A percentile compares a stretch with the other conserved stretches of the same genome.
phyloP scores from a whole-genome alignment of 73 alveolate species.

The Tetrahymena elliotti region DNA sequence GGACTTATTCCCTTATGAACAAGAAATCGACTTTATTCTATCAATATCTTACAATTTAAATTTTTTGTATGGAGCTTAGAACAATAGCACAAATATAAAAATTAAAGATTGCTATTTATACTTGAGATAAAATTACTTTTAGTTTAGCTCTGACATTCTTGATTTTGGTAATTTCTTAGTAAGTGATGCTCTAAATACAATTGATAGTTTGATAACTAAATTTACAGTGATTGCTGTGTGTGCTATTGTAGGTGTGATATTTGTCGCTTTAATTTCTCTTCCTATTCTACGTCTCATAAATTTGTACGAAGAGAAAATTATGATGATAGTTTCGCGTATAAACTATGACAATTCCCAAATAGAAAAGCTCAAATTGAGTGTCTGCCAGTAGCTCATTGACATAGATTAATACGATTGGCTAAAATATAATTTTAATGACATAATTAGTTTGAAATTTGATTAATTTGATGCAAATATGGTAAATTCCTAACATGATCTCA shows the following conservation, averaged over 20 bases:
- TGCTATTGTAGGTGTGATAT: not conserved
- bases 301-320: not conserved
- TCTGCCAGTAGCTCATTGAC: not conserved
- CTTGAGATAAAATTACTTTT: not conserved
- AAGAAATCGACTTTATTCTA: not conserved
- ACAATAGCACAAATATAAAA: not conserved
- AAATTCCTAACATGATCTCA: not conserved
- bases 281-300: not conserved
- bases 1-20: not conserved
- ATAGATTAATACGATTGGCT: not conserved
- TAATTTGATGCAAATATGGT: not conserved
- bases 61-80: not conserved
- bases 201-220: not conserved
- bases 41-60: not conserved
- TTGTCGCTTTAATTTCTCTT: not conserved
- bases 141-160: not conserved
- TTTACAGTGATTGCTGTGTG: not conserved
- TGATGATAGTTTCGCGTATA: not conserved
- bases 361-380: not conserved
- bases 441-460: not conserved
- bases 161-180: not conserved
- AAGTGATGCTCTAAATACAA: not conserved
- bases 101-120: not conserved
- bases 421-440: not conserved
- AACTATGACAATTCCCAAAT: not conserved